A percentile compares a stretch with the other conserved stretches of the same genome.
phyloP scores from a whole-genome alignment of 179 eudicot species.

The Beta lomatogona region DNA sequence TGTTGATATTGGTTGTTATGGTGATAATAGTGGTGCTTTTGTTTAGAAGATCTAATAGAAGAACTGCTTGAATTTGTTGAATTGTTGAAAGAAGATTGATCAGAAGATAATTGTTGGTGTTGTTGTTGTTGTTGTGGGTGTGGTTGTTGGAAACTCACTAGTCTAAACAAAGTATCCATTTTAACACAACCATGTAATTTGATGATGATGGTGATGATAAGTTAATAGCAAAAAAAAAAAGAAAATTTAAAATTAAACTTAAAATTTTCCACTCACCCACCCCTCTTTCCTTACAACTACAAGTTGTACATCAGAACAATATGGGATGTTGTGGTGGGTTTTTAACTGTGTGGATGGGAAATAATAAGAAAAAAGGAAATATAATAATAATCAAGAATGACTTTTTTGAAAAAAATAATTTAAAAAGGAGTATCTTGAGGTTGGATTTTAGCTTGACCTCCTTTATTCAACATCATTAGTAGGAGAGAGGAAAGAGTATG shows the following conservation, averaged over 20 bases:
- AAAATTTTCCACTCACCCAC: neutral
- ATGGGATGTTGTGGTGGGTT: slow-evolving; percentile 28
- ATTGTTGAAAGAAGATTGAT: slow-evolving; percentile 38
- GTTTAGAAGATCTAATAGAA: slow-evolving; percentile 32
- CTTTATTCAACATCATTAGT: slow-evolving; percentile 27
- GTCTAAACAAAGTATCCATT: slow-evolving; percentile 62
- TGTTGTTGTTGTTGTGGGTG: slow-evolving; percentile 31
- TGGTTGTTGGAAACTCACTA: slow-evolving; percentile 43
- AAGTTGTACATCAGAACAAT: neutral
- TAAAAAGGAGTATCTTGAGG: slow-evolving; percentile 33
- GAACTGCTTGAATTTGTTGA: slow-evolving; percentile 35
- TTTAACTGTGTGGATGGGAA: slow-evolving; percentile 23
- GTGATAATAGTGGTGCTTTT: slow-evolving; percentile 19
- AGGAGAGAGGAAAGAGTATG: neutral
- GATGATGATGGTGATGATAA: neutral
- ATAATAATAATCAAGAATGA: neutral
- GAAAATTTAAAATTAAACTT: neutral
- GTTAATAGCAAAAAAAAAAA: neutral
- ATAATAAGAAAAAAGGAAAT: neutral
- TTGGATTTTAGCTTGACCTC: slow-evolving; percentile 33
- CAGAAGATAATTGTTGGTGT: slow-evolving; percentile 28
- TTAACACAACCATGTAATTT: slow-evolving; percentile 37
- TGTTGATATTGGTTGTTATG: neutral
- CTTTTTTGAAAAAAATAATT: slow-evolving; percentile 18
- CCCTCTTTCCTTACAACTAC: neutral